Evolutionary conservation across 176 grass and related monocot genomes (phyloP), one percentile per base, ranked within the genome.

Genomic region (Avena insularis): DNA sequence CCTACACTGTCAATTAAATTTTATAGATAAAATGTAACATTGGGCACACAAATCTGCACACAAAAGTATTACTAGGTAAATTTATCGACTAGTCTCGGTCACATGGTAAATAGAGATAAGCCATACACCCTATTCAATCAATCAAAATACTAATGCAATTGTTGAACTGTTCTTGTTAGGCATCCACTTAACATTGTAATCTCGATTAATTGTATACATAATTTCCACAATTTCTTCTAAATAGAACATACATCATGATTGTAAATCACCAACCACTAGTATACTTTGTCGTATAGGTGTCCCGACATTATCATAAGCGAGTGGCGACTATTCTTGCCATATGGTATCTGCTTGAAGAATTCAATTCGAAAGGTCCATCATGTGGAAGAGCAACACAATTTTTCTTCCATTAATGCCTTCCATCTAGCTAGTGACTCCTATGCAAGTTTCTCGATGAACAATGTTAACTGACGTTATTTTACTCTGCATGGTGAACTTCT

Each of bases 331-430:
- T 93, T 89, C 73, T 63, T 95, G 93, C 91, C 88, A 80, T 95
- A 86, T 87, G 78, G 54, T 78, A 82, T 82, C 74, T 2, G 83
- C 48, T 89, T 51, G 88, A 85, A 19, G 86, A 93, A 89, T 91
- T 91, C 82, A 91, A 93, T 91, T 91, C 2, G 91, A 89, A 95
- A 93, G 91, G 81, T 70, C 71, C 88, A 82, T 89, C 50, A 89
- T 86, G 76, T 90, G 86, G 83, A 90, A 85, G 84, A 91, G 85
- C 59, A 90, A 83, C 75, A 78, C 79, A 13, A 87, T 87, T 86
- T 91, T 79, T 82, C 86, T 48, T 89, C 48, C 83, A 95, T 95
- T 93, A 95, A 95, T 95, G 88, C 80, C 71, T 93, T 79, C 16
- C 9, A 89, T 86, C 77, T 91, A 89, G 83, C 45, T 85, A 77